These are phyloP conservation scores for Suillus decipiens DNA, from an alignment of 768 basidiomycete genomes.

Conservation along the genomic window DNA sequence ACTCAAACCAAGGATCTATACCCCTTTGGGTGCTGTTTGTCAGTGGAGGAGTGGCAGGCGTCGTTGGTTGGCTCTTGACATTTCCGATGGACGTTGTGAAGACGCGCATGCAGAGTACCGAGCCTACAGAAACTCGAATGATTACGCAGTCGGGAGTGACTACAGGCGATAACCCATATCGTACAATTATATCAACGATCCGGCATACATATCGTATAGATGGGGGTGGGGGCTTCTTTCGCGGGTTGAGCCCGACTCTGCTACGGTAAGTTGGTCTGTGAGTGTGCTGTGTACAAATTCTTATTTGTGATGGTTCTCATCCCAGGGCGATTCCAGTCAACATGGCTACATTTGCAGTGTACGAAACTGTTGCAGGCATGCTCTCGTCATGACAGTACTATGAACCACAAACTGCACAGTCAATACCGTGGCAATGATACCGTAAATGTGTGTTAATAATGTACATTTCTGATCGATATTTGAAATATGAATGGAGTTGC, in stretches of 20 bases:
- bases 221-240: slow-evolving; percentile 70
- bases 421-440: not conserved
- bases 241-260: slow-evolving; percentile 78
- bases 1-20: slow-evolving; percentile 43
- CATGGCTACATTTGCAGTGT: slow-evolving; percentile 78
- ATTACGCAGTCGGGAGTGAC: not conserved
- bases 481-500: not conserved
- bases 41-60: slow-evolving; percentile 77
- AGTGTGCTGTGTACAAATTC: not conserved
- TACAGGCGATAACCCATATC: slow-evolving; percentile 49
- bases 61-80: slow-evolving; percentile 76
- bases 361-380: slow-evolving; percentile 57
- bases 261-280: slow-evolving; percentile 54
- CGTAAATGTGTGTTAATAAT: not conserved
- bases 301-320: slow-evolving; percentile 8
- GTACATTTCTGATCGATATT: not conserved
- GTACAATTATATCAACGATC: slow-evolving; percentile 59
- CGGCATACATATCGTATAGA: slow-evolving; percentile 60
- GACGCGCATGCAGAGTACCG: slow-evolving; percentile 75
- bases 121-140: slow-evolving; percentile 8
- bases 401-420: slow-evolving; percentile 4
- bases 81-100: slow-evolving; percentile 92
- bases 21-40: slow-evolving; percentile 62
- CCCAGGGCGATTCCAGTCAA: slow-evolving; percentile 81
- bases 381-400: slow-evolving; percentile 24